Percentiles rank a stretch among this genome's conserved stretches.
Conservation (phyloP, 495 filamentous ascomycete genomes). For the Aspergillus kassunensis region DNA sequence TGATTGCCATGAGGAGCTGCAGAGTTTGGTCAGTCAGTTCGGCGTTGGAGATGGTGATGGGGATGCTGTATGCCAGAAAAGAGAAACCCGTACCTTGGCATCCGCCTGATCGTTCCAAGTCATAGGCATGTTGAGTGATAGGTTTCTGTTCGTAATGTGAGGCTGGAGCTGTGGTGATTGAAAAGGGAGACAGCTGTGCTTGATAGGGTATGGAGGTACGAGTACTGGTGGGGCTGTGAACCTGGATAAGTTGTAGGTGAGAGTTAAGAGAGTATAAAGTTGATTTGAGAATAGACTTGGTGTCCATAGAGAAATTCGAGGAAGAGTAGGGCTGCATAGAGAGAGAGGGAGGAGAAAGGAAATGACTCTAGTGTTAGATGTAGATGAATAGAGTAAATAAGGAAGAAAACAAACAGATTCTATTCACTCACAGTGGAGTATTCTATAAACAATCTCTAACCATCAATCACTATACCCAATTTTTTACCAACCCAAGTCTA, state of each 20-base stretch:
- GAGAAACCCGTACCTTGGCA: constrained; percentile 25
- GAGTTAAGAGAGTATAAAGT: no score
- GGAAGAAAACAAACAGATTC: no score
- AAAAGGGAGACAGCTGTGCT: no score
- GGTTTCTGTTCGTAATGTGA: background rate
- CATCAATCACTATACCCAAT: no score
- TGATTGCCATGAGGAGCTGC: constrained; percentile 29
- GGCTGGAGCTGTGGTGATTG: background rate
- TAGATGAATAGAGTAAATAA: background rate
- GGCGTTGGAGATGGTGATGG: no score
- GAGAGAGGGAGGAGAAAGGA: background rate
- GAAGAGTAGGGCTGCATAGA: background rate
- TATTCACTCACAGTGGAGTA: no score
- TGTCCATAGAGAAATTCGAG: background rate
- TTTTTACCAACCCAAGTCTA: no score
- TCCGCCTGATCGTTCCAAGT: constrained; percentile 24
- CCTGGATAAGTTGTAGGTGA: background rate
- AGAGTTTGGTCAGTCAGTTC: background rate
- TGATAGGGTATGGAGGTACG: no score
- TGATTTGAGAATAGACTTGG: no score
- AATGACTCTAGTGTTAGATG: background rate
- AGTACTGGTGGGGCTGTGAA: background rate
- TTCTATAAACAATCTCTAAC: no score
- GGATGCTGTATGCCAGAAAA: no score
- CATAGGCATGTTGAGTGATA: constrained; percentile 19